These are phyloP conservation scores for Teratosphaeria viscida DNA, from an alignment of 2,329 filamentous ascomycete genomes.

Conservation along the genomic window DNA sequence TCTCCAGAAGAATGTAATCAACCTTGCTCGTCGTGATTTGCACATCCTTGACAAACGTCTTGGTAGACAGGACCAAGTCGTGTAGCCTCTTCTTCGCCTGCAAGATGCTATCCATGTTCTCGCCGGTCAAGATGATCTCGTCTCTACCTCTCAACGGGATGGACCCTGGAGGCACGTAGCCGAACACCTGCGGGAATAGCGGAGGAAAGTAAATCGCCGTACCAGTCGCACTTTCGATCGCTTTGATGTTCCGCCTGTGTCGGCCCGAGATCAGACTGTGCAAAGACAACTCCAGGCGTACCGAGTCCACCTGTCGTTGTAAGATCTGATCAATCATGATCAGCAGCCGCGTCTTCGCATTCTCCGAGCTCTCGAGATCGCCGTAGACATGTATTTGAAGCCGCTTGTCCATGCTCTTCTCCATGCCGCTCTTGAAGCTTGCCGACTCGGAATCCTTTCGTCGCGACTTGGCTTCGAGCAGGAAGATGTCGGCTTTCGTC, in stretches of 20 bases:
- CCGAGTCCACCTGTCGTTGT: constrained; percentile 62
- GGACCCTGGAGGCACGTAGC: constrained; percentile 76
- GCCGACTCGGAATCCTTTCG: constrained; percentile 68
- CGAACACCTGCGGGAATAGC: constrained; percentile 82
- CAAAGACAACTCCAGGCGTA: constrained; percentile 74
- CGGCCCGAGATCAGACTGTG: constrained; percentile 90
- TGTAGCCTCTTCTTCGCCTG: constrained; percentile 85
- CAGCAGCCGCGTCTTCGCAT: constrained; percentile 89
- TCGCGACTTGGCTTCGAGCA: constrained; percentile 67
- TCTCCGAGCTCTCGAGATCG: constrained; percentile 88
- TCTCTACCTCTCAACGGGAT: constrained; percentile 65
- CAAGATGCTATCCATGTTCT: constrained; percentile 72
- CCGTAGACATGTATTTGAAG: constrained; percentile 91
- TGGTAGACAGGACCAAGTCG: constrained; percentile 69
- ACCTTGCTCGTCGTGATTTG: constrained; percentile 84
- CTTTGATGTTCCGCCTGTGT: constrained; percentile 92
- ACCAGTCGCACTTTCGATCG: constrained; percentile 89
- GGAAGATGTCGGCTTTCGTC: constrained; percentile 92
- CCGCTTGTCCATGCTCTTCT: constrained; percentile 74
- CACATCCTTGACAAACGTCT: constrained; percentile 76
- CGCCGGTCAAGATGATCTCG: constrained; percentile 91
- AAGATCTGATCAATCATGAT: constrained; percentile 95
- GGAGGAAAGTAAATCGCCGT: constrained; percentile 98
- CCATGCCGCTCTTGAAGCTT: constrained; percentile 64
- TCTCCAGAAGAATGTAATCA: constrained; percentile 81